Base-by-base conservation (phyloP, 2,329 filamentous ascomycete genomes). In the Penicillium sp. region DNA sequence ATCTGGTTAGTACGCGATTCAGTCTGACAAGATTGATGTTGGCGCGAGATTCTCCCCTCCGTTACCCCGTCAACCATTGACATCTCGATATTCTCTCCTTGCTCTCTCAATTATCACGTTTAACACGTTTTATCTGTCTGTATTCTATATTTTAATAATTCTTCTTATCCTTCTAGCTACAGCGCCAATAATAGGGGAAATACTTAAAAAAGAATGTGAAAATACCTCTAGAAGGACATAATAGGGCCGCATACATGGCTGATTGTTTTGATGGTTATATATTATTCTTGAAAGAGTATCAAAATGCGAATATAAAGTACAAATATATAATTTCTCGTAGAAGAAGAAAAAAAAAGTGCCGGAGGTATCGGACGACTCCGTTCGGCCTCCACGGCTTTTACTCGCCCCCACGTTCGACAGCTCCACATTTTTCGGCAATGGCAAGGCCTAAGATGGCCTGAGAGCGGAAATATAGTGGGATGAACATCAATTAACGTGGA, bases 1-100 rank as follows among this genome's bases (percentile, higher is more conserved):
- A n/a, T 19, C 6, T 37, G 11, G 16, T 28, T 37, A 37, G 44
- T 45, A 19, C n/a, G 40, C 25, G 49, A n/a, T 45, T 14, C 14
- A 14, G 14, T 37, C 28, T 31, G 30, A 40, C 28, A 25, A 43
- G 10, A 11, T 43, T 41, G 26, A n/a, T 28, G 25, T 40, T 30
- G 9, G 30, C 12, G 26, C 19, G 47, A 50, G 38, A 30, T 50
- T 50, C 48, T 50, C 11, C 28, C 28, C 17, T 25, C 30, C 30
- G 48, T 50, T 50, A 37, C 48, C 48, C 37, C 48, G 28, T 50
- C 48, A 50, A 50, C 48, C 48, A 43, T 43, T 19, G 37, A 43
- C 37, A 26, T 19, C 28, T 33, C 22, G n/a, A 25, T 10, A 41
- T 25, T 22, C 14, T 17, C 17, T n/a, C 25, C 9, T 16, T 36